A percentile compares a stretch with the other conserved stretches of the same genome.
These are phyloP conservation scores for Pterula multifida DNA, from an alignment of 1,284 basidiomycete species.

Conservation along the genomic window DNA sequence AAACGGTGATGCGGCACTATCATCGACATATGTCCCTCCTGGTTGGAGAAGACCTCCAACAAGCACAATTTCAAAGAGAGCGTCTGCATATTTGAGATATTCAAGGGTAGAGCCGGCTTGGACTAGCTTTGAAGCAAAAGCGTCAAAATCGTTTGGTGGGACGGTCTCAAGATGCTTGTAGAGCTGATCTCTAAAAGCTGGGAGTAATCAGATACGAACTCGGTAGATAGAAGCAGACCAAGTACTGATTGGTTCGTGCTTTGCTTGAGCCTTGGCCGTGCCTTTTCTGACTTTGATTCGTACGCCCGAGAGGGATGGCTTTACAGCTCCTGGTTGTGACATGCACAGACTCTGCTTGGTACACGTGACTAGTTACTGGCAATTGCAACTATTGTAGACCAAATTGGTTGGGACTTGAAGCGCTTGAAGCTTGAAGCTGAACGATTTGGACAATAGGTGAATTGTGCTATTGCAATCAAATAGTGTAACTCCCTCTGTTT, in stretches of 20 bases:
- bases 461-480: too few relatives aligned
- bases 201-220: constrained; percentile 7
- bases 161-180: constrained; percentile 89
- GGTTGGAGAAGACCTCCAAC: constrained; percentile 93
- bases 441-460: too few relatives aligned
- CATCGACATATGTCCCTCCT: constrained; percentile 85
- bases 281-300: constrained; percentile 83
- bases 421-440: too few relatives aligned
- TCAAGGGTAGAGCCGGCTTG: constrained; percentile 89
- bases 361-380: too few relatives aligned
- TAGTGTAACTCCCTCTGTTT: too few relatives aligned
- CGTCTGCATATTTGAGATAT: constrained; percentile 91
- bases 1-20: constrained; percentile 73
- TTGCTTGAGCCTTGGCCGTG: constrained; percentile 77
- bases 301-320: constrained; percentile 81
- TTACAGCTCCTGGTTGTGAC: constrained; percentile 71
- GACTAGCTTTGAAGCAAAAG: constrained; percentile 75
- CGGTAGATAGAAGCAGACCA: constrained; percentile 7
- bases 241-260: constrained; percentile 73
- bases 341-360: too few relatives aligned
- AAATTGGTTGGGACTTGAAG: too few relatives aligned
- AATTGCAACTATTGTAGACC: too few relatives aligned
- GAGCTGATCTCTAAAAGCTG: constrained; percentile 92
- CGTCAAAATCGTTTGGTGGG: constrained; percentile 72
- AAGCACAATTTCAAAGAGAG: constrained; percentile 90